Evolutionary conservation across 2,329 filamentous ascomycete species (phyloP).

Genomic region (Coniella vitis): DNA sequence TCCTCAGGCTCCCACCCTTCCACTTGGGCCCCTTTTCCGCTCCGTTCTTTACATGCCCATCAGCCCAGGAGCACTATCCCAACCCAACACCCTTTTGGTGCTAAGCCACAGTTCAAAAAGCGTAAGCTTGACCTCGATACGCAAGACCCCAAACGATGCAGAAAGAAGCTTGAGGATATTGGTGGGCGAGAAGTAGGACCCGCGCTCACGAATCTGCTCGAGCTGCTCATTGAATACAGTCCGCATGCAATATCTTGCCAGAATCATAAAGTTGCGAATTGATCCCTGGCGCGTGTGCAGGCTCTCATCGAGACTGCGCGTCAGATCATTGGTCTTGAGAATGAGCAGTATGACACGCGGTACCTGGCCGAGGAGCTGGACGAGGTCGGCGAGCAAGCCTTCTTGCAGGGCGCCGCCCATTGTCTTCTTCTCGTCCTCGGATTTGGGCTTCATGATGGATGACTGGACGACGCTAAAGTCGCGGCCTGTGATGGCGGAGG

Average conservation of each 20-base stretch:
- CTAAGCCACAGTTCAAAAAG: conserved; percentile 56
- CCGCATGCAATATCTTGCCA: conserved; percentile 60
- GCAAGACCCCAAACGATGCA: conserved; percentile 52
- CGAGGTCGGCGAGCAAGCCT: conserved; percentile 79
- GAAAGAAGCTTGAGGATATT: conserved; percentile 48
- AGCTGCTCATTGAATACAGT: conserved; percentile 60
- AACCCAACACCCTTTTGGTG: conserved; percentile 41
- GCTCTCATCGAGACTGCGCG: conserved; percentile 86
- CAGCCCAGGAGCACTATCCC: neutral
- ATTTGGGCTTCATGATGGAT: conserved; percentile 52
- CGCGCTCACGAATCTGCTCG: conserved; percentile 45
- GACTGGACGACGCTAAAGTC: conserved; percentile 74
- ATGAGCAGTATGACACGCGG: conserved; percentile 91
- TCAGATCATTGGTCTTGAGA: conserved; percentile 95
- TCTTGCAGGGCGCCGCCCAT: conserved; percentile 81
- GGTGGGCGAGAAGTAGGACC: conserved; percentile 51
- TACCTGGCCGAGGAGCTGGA: conserved; percentile 81
- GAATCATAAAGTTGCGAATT: conserved; percentile 59
- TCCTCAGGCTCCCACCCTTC: neutral
- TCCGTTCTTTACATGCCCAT: conserved; percentile 6
- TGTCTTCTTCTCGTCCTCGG: conserved; percentile 72
- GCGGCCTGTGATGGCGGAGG: conserved; percentile 89
- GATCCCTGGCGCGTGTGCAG: conserved; percentile 66
- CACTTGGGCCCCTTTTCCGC: neutral
- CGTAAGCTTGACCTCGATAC: conserved; percentile 57